A percentile compares a stretch with the other conserved stretches of the same genome.
Evolutionary conservation across 257 asterid genomes (phyloP).

Genomic region (Gentiana dahurica): DNA sequence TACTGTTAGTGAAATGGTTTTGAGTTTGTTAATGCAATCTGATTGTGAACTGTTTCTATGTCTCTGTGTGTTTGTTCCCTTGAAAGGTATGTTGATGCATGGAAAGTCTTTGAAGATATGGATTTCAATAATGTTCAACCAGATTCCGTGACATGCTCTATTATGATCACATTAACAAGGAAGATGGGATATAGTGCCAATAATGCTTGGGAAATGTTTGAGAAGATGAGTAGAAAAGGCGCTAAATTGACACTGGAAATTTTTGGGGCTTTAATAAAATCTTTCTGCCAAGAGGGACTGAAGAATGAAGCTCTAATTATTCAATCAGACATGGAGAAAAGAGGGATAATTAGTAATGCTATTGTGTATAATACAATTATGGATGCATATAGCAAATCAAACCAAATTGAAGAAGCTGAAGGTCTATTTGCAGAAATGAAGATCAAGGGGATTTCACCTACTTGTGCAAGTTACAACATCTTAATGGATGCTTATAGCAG

Average conservation of each 20-base stretch:
- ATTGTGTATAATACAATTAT: conserved; percentile 69
- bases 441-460: conserved; percentile 50
- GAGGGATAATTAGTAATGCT: conserved; percentile 66
- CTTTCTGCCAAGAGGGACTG: conserved; percentile 87
- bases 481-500: conserved; percentile 86
- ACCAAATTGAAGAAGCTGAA: conserved; percentile 81
- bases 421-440: conserved; percentile 88
- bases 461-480: conserved; percentile 62
- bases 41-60: not conserved
- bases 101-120: conserved; percentile 59
- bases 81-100: conserved; percentile 77
- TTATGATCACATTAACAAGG: conserved; percentile 76
- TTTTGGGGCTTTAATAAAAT: conserved; percentile 73
- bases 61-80: not conserved
- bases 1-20: not conserved
- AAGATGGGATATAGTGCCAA: conserved; percentile 62
- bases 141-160: conserved; percentile 74
- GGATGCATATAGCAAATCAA: conserved; percentile 70
- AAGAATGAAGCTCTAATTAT: conserved; percentile 74
- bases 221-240: conserved; percentile 55
- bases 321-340: conserved; percentile 78
- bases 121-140: conserved; percentile 53
- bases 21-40: not conserved
- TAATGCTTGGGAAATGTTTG: conserved; percentile 72
- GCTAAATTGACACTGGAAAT: conserved; percentile 79